Evolutionary conservation across 306 rosid species (phyloP), one percentile per base, ranked within the genome.

Genomic region (Quercus aquifolioides): DNA sequence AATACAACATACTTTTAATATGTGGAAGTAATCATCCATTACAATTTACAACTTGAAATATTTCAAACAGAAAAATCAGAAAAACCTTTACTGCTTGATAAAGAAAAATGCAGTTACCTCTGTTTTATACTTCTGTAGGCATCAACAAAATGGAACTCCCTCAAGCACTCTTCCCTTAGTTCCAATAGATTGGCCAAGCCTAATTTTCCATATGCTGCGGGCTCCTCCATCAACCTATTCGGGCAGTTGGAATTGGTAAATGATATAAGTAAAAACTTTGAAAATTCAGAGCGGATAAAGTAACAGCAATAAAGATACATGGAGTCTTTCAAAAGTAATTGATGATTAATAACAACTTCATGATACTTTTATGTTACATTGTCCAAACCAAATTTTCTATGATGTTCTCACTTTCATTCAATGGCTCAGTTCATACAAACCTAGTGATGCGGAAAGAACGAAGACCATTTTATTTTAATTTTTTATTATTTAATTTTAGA

Each of bases 121-220:
- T 93, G 99, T 86, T 96, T 93, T 89, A 96, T 96, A 79, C 93
- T 93, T 89, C 91, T 91, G 62, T 96, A 96, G 78, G 87, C 97
- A 80, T 96, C 99, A 85, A 88, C 90, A 89, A 96, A 96, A 69
- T 93, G 97, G 88, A 96, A 96, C 83, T 96, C 99, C 82, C 99
- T 96, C 89, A 96, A 89, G 85, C 99, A 96, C 81, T 96, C 99
- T 86, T 96, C 99, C 86, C 99, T 91, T 86, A 96, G 86, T 86
- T 96, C 99, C 87, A 96, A 86, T 38, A 96, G 91, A 88, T 91
- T 96, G 79, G 97, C 98, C 83, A 96, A 85, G 69, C 99, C 96
- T 75, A 96, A 79, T 84, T 96, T 96, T 77, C 99, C 99, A 64
- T 93, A 96, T 65, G 99, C 99, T 62, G 96, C 83, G 75, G 99